Percentiles rank a stretch among this genome's conserved stretches.
Conservation (phyloP, 2,329 filamentous ascomycete genomes). For the Talaromyces sp. region DNA sequence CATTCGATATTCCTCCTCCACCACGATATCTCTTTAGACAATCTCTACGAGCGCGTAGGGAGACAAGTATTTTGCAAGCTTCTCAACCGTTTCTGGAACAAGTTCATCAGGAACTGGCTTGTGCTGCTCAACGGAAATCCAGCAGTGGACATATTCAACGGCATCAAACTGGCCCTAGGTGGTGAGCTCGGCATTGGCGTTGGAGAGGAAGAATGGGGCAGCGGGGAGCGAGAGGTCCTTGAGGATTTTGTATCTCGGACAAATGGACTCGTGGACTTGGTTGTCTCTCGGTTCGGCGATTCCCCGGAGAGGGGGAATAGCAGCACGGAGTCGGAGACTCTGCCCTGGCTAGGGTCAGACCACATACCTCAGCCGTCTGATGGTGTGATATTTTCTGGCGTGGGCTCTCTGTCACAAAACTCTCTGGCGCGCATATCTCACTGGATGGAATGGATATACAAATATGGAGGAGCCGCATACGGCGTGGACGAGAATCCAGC, state of each 20-base stretch:
- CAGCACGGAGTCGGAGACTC: constrained; percentile 20
- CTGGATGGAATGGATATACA: constrained; percentile 87
- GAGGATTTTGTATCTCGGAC: constrained; percentile 78
- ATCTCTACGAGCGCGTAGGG: constrained; percentile 61
- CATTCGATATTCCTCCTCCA: constrained; percentile 83
- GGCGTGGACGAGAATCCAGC: constrained; percentile 75
- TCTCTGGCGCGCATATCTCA: constrained; percentile 69
- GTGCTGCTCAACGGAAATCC: constrained; percentile 89
- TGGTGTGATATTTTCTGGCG: constrained; percentile 79
- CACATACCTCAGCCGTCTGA: constrained; percentile 65
- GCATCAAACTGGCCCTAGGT: constrained; percentile 80
- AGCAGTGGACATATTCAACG: constrained; percentile 69
- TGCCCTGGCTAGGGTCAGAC: constrained; percentile 71
- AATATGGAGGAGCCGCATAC: constrained; percentile 77
- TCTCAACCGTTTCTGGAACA: constrained; percentile 76
- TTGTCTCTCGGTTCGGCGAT: constrained; percentile 81
- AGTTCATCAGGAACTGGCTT: constrained; percentile 67
- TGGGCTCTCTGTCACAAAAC: constrained; percentile 64
- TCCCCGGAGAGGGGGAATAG: constrained; percentile 24
- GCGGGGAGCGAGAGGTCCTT: constrained; percentile 85
- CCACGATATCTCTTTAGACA: constrained; percentile 69
- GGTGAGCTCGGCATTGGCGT: constrained; percentile 92
- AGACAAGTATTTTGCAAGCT: constrained; percentile 66
- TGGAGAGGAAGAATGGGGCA: constrained; percentile 91
- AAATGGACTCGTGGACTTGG: constrained; percentile 78